Conservation (phyloP, 1,139 yeast genomes). For the Saccharomyces hybrid region DNA sequence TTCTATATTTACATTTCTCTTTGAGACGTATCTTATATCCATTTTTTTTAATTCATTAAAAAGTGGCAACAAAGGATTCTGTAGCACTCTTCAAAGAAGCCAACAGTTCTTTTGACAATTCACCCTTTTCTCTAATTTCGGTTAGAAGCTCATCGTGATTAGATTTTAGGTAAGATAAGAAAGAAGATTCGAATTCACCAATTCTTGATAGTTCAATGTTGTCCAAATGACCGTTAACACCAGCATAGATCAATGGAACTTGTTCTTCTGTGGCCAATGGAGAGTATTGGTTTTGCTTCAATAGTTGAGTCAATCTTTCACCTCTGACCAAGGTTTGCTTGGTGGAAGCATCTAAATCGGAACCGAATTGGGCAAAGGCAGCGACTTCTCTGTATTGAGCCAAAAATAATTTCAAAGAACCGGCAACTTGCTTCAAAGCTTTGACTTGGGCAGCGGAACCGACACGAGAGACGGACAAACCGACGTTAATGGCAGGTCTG, state of each 20-base stretch:
- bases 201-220: slow-evolving; percentile 76
- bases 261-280: slow-evolving; percentile 99
- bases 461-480: slow-evolving; percentile 99
- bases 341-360: slow-evolving; percentile 99
- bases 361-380: slow-evolving; percentile 99
- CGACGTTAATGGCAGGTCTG: slow-evolving; percentile 99
- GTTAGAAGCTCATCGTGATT: slow-evolving; percentile 79
- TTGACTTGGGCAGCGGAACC: slow-evolving; percentile 99
- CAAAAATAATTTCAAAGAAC: slow-evolving; percentile 99
- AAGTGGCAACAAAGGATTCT: slow-evolving; percentile 86
- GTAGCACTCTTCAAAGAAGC: slow-evolving; percentile 85
- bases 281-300: slow-evolving; percentile 94
- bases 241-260: slow-evolving; percentile 98
- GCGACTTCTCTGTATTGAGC: slow-evolving; percentile 99
- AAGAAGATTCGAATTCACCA: slow-evolving; percentile 86
- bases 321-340: slow-evolving; percentile 99
- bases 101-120: slow-evolving; percentile 80
- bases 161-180: slow-evolving; percentile 85
- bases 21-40: background rate
- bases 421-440: slow-evolving; percentile 99
- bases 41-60: slow-evolving; percentile 35
- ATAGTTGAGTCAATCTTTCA: slow-evolving; percentile 99
- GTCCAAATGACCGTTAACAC: slow-evolving; percentile 99
- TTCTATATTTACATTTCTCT: background rate
- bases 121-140: slow-evolving; percentile 84